Evolutionary conservation across 129 eudicot species (phyloP), one percentile per base, ranked within the genome.

Genomic region (Calendula officinalis): DNA sequence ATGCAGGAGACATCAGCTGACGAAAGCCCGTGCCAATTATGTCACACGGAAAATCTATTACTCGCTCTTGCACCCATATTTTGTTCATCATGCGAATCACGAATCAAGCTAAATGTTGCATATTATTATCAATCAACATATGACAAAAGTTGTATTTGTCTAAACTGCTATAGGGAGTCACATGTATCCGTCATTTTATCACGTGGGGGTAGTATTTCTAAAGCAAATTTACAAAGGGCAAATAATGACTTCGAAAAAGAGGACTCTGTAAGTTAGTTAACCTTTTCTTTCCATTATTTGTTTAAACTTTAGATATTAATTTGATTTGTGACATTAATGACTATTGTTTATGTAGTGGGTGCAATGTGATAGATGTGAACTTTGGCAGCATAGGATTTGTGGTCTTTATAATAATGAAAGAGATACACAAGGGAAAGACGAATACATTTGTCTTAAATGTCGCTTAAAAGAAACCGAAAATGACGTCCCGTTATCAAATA

Each of bases 301-400:
- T 67, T 40, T 52, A 32, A 1, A 4, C 6, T 67, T 40, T 0
- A 22, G 30, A 22, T 22, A 22, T 22, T 22, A 22, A 22, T 22
- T 22, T 22, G 2, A 22, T 22, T 22, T 22, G 30, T 22, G 30
- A 22, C 30, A 22, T 22, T 22, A 22, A 22, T 22, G 30, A 22
- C 14, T 34, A 32, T 14, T 51, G 37, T 17, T 71, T 52, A 50
- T 70, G 71, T 74, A 90, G 97, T 90, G 97, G 97, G 95, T 90
- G 44, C 83, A 49, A 54, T 90, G 97, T 60, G 91, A 90, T 71
- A 77, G 65, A 77, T 86, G 97, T 69, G 71, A 77, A 60, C 10
- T 54, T 16, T 90, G 95, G 97, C 95, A 83, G 67, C 97, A 86
- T 72, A 84, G 82, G 74, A 82, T 84, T 60, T 90, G 95, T 64